These are phyloP conservation scores for Beta macrorhiza DNA, from an alignment of 179 eudicot genomes.

Conservation along the genomic window DNA sequence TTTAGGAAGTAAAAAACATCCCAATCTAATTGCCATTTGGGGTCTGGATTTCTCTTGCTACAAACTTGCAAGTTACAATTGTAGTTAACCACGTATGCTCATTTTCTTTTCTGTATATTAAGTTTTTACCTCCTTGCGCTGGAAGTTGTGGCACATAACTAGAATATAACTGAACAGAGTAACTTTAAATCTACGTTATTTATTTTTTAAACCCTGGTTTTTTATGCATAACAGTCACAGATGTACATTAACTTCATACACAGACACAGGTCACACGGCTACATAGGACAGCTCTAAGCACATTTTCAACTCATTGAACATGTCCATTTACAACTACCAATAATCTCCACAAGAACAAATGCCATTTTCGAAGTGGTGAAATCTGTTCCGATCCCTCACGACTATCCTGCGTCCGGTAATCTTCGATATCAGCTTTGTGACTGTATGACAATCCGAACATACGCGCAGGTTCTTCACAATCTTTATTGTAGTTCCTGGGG, in stretches of 20 bases:
- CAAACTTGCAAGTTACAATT: too few relatives aligned
- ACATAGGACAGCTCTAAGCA: not conserved
- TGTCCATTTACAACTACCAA: slow-evolving; percentile 35
- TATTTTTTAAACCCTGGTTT: too few relatives aligned
- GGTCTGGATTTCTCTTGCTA: too few relatives aligned
- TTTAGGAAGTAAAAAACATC: too few relatives aligned
- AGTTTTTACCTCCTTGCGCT: too few relatives aligned
- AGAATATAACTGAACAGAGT: too few relatives aligned
- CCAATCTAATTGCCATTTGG: too few relatives aligned
- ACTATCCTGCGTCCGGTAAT: slow-evolving; percentile 56
- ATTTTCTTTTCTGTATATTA: too few relatives aligned
- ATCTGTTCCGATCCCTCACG: slow-evolving; percentile 62
- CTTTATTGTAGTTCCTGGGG: slow-evolving; percentile 50
- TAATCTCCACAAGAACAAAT: slow-evolving; percentile 68
- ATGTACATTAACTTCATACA: not conserved
- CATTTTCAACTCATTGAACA: not conserved
- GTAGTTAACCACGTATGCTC: too few relatives aligned
- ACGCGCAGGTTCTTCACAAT: slow-evolving; percentile 62
- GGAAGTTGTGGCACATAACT: too few relatives aligned
- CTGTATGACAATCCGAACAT: slow-evolving; percentile 61
- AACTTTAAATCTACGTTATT: too few relatives aligned
- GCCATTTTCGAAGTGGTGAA: slow-evolving; percentile 60
- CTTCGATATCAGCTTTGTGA: slow-evolving; percentile 55
- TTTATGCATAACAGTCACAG: too few relatives aligned
- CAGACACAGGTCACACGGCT: not conserved